Conservation (phyloP, 208 protist species). For the Tetramitus jugosus region DNA sequence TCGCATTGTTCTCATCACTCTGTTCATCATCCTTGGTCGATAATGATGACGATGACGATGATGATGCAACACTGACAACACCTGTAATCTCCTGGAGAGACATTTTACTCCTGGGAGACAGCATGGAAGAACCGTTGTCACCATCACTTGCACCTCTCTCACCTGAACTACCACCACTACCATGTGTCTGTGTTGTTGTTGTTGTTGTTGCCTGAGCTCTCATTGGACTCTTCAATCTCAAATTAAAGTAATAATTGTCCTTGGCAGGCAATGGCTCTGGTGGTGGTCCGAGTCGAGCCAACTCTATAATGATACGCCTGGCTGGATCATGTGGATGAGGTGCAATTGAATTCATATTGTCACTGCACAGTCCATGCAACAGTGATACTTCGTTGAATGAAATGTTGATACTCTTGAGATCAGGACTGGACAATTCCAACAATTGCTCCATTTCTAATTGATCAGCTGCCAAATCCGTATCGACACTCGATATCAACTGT, state of each 20-base stretch:
- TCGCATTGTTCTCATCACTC: too few species aligned
- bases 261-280: background rate
- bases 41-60: too few species aligned
- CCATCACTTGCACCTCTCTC: too few species aligned
- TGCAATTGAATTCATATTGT: background rate
- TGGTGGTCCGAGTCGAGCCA: background rate
- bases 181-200: background rate
- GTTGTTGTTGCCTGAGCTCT: background rate
- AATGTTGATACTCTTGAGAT: background rate
- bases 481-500: background rate
- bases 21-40: too few species aligned
- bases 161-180: background rate
- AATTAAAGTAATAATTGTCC: conserved; percentile 6
- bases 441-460: background rate
- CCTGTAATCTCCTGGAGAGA: too few species aligned
- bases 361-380: background rate
- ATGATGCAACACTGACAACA: too few species aligned
- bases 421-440: background rate
- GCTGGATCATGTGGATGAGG: background rate
- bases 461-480: background rate
- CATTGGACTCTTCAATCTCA: background rate
- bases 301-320: background rate
- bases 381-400: conserved; percentile 8
- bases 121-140: too few species aligned
- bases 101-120: too few species aligned